Evolutionary conservation across 805 yeast genomes (phyloP).

Genomic region (Candida tallmaniae): DNA sequence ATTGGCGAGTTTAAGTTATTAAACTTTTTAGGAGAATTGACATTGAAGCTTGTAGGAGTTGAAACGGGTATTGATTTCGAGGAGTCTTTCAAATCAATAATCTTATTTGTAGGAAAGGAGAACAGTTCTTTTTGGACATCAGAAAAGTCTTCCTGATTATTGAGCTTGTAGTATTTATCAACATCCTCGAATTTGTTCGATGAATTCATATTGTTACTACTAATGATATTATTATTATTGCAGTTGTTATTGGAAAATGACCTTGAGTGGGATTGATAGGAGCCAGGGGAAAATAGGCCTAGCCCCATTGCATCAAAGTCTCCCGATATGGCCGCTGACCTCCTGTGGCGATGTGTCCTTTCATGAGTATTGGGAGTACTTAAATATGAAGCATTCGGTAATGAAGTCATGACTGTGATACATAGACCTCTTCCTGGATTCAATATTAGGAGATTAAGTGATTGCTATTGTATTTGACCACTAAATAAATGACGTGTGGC

Average conservation of each 20-base stretch:
- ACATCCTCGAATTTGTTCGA: conserved; percentile 14
- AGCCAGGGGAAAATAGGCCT: conserved; percentile 26
- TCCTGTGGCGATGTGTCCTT: conserved; percentile 70
- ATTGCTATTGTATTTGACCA: too few relatives aligned
- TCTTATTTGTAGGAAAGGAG: conserved; percentile 2
- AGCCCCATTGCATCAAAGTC: conserved; percentile 59
- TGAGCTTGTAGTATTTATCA: conserved; percentile 25
- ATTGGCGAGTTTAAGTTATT: conserved; percentile 32
- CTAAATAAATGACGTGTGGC: too few relatives aligned
- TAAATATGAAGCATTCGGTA: conserved; percentile 11
- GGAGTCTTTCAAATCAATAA: conserved; percentile 1
- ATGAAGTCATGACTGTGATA: conserved; percentile 10
- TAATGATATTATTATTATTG: neutral
- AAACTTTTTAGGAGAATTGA: conserved; percentile 12
- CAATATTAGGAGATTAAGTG: too few relatives aligned
- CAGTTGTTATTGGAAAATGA: conserved; percentile 3
- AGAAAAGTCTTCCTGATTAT: conserved; percentile 34
- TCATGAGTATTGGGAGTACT: conserved; percentile 5
- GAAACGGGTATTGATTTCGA: conserved; percentile 6
- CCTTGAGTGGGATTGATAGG: conserved; percentile 1
- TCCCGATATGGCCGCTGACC: conserved; percentile 87
- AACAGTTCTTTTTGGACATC: conserved; percentile 10
- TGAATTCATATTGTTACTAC: neutral
- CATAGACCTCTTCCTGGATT: too few relatives aligned
- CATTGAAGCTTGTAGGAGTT: conserved; percentile 11